Percentiles rank a stretch among this genome's conserved stretches.
phyloP scores from a whole-genome alignment of 2,329 filamentous ascomycete genomes.

The Rhynchosporium secalis region DNA sequence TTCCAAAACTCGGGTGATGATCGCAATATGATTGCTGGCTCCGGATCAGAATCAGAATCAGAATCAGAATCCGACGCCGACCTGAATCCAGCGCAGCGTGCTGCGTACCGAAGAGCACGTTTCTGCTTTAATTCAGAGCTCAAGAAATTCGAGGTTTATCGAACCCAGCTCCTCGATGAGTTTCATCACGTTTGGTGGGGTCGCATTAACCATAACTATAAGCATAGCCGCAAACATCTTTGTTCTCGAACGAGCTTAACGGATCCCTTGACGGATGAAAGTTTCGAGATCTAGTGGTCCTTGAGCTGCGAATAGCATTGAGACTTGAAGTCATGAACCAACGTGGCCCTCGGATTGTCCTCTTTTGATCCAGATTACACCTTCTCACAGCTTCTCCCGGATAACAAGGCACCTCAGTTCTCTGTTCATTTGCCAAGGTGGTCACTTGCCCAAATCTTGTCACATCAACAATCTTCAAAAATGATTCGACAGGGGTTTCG shows the following conservation, averaged over 20 bases:
- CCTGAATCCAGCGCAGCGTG: constrained; percentile 10
- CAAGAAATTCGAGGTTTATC: constrained; percentile 4
- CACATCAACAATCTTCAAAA: too few relatives aligned
- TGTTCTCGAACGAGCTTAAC: background rate
- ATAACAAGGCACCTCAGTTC: too few relatives aligned
- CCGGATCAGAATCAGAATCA: background rate
- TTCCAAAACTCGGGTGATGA: constrained; percentile 4
- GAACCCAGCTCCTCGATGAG: background rate
- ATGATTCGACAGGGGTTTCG: too few relatives aligned
- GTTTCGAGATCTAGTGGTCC: constrained; percentile 6
- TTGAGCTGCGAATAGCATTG: too few relatives aligned
- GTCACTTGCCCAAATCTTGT: too few relatives aligned
- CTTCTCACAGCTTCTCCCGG: too few relatives aligned
- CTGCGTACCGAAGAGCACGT: background rate
- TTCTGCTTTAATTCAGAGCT: constrained; percentile 10
- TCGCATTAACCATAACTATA: background rate
- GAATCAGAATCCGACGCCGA: background rate
- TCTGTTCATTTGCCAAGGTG: too few relatives aligned
- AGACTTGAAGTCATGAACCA: too few relatives aligned
- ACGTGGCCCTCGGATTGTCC: too few relatives aligned
- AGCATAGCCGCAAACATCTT: background rate
- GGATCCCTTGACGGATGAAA: constrained; percentile 17
- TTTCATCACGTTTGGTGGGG: constrained; percentile 14
- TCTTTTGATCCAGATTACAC: too few relatives aligned
- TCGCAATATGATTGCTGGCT: background rate